These are phyloP conservation scores for Pichia sp. DNA, from an alignment of 1,139 yeast genomes.

Conservation along the genomic window DNA sequence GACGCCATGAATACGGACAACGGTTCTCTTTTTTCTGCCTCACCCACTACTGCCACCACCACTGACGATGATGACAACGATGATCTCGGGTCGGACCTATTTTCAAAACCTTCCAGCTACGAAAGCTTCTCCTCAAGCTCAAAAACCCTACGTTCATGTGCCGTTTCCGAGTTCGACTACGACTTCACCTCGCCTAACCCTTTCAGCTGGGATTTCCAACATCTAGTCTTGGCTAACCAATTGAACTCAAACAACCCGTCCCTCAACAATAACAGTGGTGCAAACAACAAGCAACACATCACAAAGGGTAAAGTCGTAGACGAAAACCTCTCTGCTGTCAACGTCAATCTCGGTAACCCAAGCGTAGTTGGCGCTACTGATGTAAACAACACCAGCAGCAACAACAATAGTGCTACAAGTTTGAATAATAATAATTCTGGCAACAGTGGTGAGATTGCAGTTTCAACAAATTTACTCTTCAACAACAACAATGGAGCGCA, in stretches of 20 bases:
- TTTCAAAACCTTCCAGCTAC: constrained; percentile 3
- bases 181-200: constrained; percentile 28
- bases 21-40: background rate
- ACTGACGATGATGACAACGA: background rate
- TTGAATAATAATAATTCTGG: background rate
- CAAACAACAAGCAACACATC: background rate
- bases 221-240: constrained; percentile 17
- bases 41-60: background rate
- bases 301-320: background rate
- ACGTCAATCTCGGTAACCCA: background rate
- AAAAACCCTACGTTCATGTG: constrained; percentile 24
- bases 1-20: background rate
- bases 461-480: background rate
- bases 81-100: background rate
- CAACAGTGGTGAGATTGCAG: background rate
- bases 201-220: constrained; percentile 29
- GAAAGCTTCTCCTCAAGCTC: constrained; percentile 4
- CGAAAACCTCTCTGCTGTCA: background rate
- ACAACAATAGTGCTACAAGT: background rate
- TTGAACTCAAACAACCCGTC: background rate
- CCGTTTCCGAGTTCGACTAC: constrained; percentile 31
- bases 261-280: background rate
- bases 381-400: background rate
- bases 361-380: background rate
- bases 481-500: background rate